A percentile compares a stretch with the other conserved stretches of the same genome.
phyloP scores from a whole-genome alignment of 164 flowering plant genomes.

The Tetrastigma voinierianum region DNA sequence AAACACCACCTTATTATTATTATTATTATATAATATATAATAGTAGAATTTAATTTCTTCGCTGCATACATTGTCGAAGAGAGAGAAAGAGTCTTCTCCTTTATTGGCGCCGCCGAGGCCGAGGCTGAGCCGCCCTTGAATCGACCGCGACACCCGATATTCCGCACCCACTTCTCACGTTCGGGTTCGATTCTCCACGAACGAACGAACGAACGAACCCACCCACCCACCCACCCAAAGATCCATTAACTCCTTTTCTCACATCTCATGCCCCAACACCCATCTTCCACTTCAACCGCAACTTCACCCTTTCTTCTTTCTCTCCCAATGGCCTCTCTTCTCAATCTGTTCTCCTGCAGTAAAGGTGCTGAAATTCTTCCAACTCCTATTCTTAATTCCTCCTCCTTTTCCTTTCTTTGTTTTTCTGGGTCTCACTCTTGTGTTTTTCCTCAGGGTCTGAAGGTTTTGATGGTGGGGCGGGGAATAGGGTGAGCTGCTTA shows the following conservation, averaged over 20 bases:
- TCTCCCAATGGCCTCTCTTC: constrained; percentile 48
- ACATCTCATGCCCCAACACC: too few relatives aligned
- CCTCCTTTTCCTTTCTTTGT: background rate
- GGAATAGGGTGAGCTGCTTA: constrained; percentile 98
- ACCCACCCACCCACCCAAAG: background rate
- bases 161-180: background rate
- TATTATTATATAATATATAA: too few relatives aligned
- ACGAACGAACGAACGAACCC: too few relatives aligned
- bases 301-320: constrained; percentile 2
- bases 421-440: background rate
- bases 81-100: too few relatives aligned
- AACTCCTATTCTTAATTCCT: background rate
- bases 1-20: too few relatives aligned
- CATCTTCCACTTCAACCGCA: background rate
- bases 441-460: constrained; percentile 55
- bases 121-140: too few relatives aligned
- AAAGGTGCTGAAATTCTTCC: constrained; percentile 34
- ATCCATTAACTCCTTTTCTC: too few relatives aligned
- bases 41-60: too few relatives aligned
- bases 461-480: constrained; percentile 96
- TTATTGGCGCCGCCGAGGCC: too few relatives aligned
- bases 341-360: constrained; percentile 41
- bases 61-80: too few relatives aligned
- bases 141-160: too few relatives aligned
- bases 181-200: background rate